Percentiles rank a stretch among this genome's conserved stretches.
These are phyloP conservation scores for Chlorencoelia australis DNA, from an alignment of 2,329 filamentous ascomycete genomes.

Conservation along the genomic window DNA sequence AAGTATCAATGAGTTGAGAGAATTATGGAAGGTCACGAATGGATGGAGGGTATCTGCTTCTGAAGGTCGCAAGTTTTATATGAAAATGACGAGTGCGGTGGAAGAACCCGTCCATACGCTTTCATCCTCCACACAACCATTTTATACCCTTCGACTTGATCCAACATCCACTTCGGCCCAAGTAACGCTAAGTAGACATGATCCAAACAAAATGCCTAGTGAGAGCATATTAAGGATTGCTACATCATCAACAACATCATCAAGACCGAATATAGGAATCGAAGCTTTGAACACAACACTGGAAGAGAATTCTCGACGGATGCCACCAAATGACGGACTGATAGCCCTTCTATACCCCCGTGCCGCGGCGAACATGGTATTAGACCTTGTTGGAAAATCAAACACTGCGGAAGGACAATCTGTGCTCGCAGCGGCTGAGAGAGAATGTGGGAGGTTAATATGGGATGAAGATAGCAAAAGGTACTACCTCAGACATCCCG, in stretches of 20 bases:
- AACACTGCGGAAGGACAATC: slow-evolving; percentile 46
- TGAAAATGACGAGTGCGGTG: slow-evolving; percentile 44
- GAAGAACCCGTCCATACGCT: slow-evolving; percentile 59
- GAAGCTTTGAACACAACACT: slow-evolving; percentile 49
- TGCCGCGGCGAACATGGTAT: slow-evolving; percentile 51
- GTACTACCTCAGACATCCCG: slow-evolving; percentile 54
- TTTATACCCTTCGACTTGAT: slow-evolving; percentile 56
- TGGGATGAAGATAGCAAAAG: slow-evolving; percentile 53
- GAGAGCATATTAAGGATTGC: too few species aligned
- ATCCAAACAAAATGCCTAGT: slow-evolving; percentile 53
- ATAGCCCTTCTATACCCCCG: slow-evolving; percentile 60
- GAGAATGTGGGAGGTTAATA: slow-evolving; percentile 61
- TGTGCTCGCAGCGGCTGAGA: slow-evolving; percentile 51
- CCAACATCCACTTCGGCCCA: slow-evolving; percentile 54
- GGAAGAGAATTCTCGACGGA: slow-evolving; percentile 42
- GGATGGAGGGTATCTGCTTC: slow-evolving; percentile 54
- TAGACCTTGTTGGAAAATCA: slow-evolving; percentile 34
- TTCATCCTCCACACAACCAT: slow-evolving; percentile 49
- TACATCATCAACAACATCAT: slow-evolving; percentile 21
- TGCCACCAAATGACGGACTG: slow-evolving; percentile 49
- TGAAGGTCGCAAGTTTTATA: slow-evolving; percentile 49
- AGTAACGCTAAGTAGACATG: slow-evolving; percentile 47
- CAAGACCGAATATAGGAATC: slow-evolving; percentile 14
- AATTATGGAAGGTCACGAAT: slow-evolving; percentile 59
- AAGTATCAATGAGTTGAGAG: slow-evolving; percentile 48